Conservation (phyloP, 2,329 filamentous ascomycete genomes). For the Mollisia scopiformis region DNA sequence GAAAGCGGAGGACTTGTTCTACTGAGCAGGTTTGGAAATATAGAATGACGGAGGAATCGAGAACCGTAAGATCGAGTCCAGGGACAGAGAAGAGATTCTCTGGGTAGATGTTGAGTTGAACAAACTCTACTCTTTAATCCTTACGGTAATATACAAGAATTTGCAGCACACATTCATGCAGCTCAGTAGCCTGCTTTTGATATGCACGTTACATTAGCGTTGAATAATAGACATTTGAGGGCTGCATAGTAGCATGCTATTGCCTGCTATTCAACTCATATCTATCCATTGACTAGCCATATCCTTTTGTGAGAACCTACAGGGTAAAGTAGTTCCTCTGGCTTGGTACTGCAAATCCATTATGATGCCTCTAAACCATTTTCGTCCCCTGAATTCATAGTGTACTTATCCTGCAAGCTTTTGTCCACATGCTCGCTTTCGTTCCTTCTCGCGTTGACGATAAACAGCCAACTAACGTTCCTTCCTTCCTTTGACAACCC, state of each 20-base stretch:
- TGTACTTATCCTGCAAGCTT: not conserved
- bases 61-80: not conserved
- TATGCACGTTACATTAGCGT: not conserved
- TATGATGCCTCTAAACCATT: not conserved
- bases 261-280: not conserved
- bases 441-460: not conserved
- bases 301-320: not conserved
- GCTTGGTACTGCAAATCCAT: not conserved
- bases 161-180: not conserved
- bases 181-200: not conserved
- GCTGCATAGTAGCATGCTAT: not conserved
- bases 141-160: not conserved
- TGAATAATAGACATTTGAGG: not conserved
- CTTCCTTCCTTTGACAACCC: not conserved
- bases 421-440: not conserved
- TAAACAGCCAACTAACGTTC: not conserved
- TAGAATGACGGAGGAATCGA: not conserved
- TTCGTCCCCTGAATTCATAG: not conserved
- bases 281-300: not conserved
- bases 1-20: constrained; percentile 74
- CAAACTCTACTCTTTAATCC: not conserved
- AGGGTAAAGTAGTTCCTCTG: not conserved
- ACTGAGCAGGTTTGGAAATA: constrained; percentile 43
- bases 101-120: not conserved
- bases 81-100: not conserved